Percentiles rank a stretch among this genome's conserved stretches.
Conservation (phyloP, 2,329 filamentous ascomycete species). For the Sporothrix sp. region DNA sequence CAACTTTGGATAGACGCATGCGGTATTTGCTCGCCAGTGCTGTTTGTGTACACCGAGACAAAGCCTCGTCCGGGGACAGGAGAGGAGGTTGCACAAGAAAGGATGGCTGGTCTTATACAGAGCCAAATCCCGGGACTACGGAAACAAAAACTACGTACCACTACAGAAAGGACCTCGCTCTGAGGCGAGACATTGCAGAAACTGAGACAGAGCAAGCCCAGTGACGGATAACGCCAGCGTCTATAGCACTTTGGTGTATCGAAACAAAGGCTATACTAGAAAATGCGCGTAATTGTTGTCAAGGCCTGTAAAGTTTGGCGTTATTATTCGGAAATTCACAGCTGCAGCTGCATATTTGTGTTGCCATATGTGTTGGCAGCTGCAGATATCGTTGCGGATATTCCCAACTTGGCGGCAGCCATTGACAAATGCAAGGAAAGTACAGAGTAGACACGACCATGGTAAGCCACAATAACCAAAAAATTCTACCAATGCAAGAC, state of each 20-base stretch:
- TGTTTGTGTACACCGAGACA: neutral
- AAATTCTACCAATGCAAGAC: no score
- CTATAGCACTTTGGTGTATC: no score
- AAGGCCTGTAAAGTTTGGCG: no score
- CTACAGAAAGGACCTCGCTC: neutral
- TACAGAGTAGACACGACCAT: neutral
- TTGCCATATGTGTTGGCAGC: neutral
- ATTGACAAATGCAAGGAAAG: no score
- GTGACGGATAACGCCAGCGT: neutral
- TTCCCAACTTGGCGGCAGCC: neutral
- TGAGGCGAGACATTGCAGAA: neutral
- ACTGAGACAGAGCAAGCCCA: neutral
- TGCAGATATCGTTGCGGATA: neutral
- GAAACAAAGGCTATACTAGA: neutral
- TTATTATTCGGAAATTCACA: no score
- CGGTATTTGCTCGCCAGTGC: neutral
- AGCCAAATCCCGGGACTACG: neutral
- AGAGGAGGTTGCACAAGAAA: neutral
- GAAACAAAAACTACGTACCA: neutral
- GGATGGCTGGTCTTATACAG: neutral
- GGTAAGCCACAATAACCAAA: no score
- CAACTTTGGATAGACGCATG: slow-evolving; percentile 12
- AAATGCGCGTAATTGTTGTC: no score
- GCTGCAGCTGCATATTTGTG: neutral
- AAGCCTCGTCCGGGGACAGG: neutral